Evolutionary conservation across 345 rosid genomes (phyloP).

Genomic region (Gossypium australe): DNA sequence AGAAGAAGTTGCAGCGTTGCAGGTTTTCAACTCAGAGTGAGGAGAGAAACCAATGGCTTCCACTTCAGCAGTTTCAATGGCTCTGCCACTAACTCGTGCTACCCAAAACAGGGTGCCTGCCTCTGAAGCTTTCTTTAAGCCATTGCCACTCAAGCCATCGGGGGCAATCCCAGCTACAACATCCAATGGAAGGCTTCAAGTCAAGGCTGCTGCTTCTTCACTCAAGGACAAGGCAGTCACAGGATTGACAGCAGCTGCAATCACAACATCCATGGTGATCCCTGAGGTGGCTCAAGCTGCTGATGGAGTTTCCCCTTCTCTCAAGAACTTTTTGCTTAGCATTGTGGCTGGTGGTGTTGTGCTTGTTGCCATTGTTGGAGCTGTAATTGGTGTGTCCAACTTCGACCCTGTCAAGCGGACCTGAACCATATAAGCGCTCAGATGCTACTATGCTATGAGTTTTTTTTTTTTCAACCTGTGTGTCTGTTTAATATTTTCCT

Average conservation of each 20-base stretch:
- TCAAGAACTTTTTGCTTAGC: slow-evolving; percentile 91
- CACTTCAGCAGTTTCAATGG: slow-evolving; percentile 68
- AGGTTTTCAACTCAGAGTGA: slow-evolving; percentile 5
- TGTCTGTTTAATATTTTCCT: slow-evolving; percentile 8
- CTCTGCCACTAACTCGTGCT: slow-evolving; percentile 42
- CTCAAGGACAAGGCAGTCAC: slow-evolving; percentile 69
- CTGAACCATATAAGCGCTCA: slow-evolving; percentile 19
- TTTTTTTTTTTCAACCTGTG: not conserved
- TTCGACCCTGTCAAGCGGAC: slow-evolving; percentile 63
- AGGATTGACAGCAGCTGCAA: slow-evolving; percentile 71
- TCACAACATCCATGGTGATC: slow-evolving; percentile 69
- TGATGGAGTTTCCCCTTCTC: slow-evolving; percentile 66
- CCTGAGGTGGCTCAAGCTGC: slow-evolving; percentile 83
- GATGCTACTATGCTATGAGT: not conserved
- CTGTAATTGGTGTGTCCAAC: slow-evolving; percentile 69
- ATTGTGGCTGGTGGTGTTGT: slow-evolving; percentile 73
- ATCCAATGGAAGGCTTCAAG: slow-evolving; percentile 28
- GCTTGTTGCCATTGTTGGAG: slow-evolving; percentile 53
- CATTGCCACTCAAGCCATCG: slow-evolving; percentile 46
- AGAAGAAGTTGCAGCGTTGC: not conserved
- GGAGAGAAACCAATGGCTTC: slow-evolving; percentile 51
- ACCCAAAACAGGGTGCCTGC: slow-evolving; percentile 39
- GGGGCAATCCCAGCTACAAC: slow-evolving; percentile 26
- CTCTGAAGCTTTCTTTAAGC: slow-evolving; percentile 46
- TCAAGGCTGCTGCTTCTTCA: slow-evolving; percentile 53